Evolutionary conservation across 768 basidiomycete genomes (phyloP), one percentile per base, ranked within the genome.

Genomic region (Chlorophyllum brunneum): DNA sequence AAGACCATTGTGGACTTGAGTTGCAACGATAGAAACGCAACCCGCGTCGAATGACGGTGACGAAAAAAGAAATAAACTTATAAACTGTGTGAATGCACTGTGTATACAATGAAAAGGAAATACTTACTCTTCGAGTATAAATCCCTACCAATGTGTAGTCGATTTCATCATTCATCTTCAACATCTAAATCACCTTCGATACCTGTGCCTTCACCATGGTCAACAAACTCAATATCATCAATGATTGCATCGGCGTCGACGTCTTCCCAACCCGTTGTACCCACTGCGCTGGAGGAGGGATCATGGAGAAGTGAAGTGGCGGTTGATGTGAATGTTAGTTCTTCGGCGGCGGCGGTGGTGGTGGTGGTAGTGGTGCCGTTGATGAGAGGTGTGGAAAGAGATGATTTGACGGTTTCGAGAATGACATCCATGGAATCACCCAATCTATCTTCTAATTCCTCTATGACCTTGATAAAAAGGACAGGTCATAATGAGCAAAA

Each of bases 391-490:
- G 33, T 16, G 11, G 39, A 38, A 5, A 49, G 44, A 15, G 51
- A 54, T 3, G 56, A 39, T 27, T 80, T 69, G 20, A 95, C 85
- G 24, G 71, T 64, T 4, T 64, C 61, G 0, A 93, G 71, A 9
- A 95, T 81, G 7, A 84, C 81, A 2, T 85, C 79, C 68, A 87
- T 83, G 27, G 76, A 71, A 34, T 84, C 78, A 0, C 85, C 83
- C 4, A 93, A 77, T 38, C 94, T 80, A 57, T 89, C 86, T 66
- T 94, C 91, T 2, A 92, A 70, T 65, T 98, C 94, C 68, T 98
- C 95, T 7, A 98, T 81, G 49, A 95, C 87, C 94, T 97, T 48
- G 23, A n/a, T n/a, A 7, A 18, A 16, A 18, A 18, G 37, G 37
- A 7, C n/a, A 7, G 29, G 23, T 23, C n/a, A 37, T 30, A 2